Conservation (phyloP, 495 filamentous ascomycete species). For the Tricharina praecox region DNA sequence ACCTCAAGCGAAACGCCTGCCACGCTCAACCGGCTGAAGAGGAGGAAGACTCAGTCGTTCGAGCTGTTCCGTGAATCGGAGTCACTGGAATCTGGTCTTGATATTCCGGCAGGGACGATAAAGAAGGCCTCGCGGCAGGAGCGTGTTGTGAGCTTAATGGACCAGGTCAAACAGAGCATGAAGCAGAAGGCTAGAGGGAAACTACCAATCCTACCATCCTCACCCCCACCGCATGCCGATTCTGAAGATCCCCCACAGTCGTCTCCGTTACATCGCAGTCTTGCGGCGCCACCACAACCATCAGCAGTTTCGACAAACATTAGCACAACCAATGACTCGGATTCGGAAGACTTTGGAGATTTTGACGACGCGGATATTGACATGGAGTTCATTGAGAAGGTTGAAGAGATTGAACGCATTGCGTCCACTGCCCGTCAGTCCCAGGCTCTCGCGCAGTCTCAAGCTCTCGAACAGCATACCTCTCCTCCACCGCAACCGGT, state of each 20-base stretch:
- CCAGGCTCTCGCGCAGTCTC: background rate
- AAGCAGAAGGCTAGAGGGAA: conserved; percentile 13
- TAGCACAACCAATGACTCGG: background rate
- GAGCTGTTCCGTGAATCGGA: conserved; percentile 37
- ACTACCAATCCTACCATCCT: conserved; percentile 37
- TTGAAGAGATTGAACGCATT: conserved; percentile 23
- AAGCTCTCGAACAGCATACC: background rate
- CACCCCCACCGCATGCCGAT: conserved; percentile 35
- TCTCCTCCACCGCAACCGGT: background rate
- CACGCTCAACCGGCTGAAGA: conserved; percentile 31
- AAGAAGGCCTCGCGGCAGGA: background rate
- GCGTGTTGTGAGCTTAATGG: conserved; percentile 34
- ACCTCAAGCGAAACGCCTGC: conserved; percentile 16
- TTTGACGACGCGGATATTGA: conserved; percentile 41
- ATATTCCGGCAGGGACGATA: conserved; percentile 16
- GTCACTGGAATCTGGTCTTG: conserved; percentile 23
- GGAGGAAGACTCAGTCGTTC: conserved; percentile 29
- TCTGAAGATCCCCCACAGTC: background rate
- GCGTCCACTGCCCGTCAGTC: background rate
- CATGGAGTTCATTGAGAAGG: conserved; percentile 36
- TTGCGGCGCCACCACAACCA: no score
- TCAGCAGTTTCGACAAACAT: background rate
- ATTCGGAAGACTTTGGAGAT: conserved; percentile 30
- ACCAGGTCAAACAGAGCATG: conserved; percentile 48
- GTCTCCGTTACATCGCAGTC: background rate